phyloP scores from a whole-genome alignment of 805 yeast genomes.

The Sugiyamaella americana region DNA sequence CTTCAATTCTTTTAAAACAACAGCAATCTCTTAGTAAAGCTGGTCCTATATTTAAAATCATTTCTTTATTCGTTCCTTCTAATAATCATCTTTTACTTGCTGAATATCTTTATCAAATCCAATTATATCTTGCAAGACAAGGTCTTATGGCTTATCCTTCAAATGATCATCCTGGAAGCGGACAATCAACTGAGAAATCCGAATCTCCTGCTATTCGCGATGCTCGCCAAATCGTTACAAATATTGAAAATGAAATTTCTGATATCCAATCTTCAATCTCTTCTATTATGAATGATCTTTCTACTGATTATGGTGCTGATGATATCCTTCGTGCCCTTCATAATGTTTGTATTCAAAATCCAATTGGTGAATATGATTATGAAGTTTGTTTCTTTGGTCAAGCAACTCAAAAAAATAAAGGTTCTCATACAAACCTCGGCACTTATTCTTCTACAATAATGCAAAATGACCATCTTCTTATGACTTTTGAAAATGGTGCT shows the following conservation, averaged over 20 bases:
- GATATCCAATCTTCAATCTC: constrained; percentile 20
- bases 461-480: constrained; percentile 28
- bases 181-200: constrained; percentile 4
- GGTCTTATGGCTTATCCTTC: constrained; percentile 14
- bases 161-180: background rate
- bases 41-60: background rate
- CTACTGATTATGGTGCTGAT: constrained; percentile 45
- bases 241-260: constrained; percentile 14
- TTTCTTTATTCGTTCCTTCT: background rate
- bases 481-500: constrained; percentile 54
- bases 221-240: constrained; percentile 18
- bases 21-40: background rate
- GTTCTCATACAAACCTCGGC: constrained; percentile 50
- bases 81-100: background rate
- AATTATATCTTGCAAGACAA: constrained; percentile 15
- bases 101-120: background rate
- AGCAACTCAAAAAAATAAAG: constrained; percentile 50
- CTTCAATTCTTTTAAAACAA: background rate
- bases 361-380: constrained; percentile 68
- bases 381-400: constrained; percentile 52
- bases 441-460: constrained; percentile 18
- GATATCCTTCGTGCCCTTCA: constrained; percentile 58
- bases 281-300: constrained; percentile 18
- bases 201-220: constrained; percentile 12
- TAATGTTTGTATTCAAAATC: constrained; percentile 41